Evolutionary conservation across 2,329 filamentous ascomycete species (phyloP).

Genomic region (Trichoderma atrobrunneum): DNA sequence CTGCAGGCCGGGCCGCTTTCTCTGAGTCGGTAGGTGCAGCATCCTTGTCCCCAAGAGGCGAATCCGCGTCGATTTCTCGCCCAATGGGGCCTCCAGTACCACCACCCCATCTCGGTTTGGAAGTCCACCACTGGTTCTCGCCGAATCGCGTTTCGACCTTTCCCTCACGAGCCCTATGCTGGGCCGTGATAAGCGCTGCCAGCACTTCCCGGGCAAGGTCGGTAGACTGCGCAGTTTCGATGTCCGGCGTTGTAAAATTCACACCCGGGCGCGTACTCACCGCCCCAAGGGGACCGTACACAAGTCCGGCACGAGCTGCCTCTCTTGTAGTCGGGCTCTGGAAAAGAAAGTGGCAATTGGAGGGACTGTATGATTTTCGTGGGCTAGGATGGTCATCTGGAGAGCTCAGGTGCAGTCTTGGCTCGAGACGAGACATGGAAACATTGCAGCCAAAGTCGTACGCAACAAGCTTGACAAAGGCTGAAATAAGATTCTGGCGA

Average conservation of each 20-base stretch:
- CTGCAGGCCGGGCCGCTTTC: slow-evolving; percentile 25
- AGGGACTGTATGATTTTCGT: slow-evolving; percentile 55
- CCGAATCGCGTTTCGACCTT: slow-evolving; percentile 56
- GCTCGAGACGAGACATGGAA: slow-evolving; percentile 54
- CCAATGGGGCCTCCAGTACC: slow-evolving; percentile 62
- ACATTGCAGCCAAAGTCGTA: slow-evolving; percentile 67
- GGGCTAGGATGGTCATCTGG: slow-evolving; percentile 30
- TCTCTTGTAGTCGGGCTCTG: slow-evolving; percentile 59
- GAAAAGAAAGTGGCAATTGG: slow-evolving; percentile 58
- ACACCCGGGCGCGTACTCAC: slow-evolving; percentile 57
- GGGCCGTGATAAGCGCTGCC: slow-evolving; percentile 59
- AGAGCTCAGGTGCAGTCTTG: slow-evolving; percentile 54
- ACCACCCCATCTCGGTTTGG: slow-evolving; percentile 60
- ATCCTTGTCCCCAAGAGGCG: slow-evolving; percentile 46
- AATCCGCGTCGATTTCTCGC: slow-evolving; percentile 53
- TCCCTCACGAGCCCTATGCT: slow-evolving; percentile 60
- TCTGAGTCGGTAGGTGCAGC: slow-evolving; percentile 30
- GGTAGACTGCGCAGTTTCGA: slow-evolving; percentile 55
- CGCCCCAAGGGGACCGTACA: slow-evolving; percentile 61
- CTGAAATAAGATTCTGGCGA: slow-evolving; percentile 54
- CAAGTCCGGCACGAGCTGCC: slow-evolving; percentile 55
- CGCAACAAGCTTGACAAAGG: slow-evolving; percentile 62
- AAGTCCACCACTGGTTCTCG: slow-evolving; percentile 60
- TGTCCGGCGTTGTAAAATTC: slow-evolving; percentile 44
- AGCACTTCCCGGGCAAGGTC: slow-evolving; percentile 62